phyloP scores from a whole-genome alignment of 345 rosid genomes.

The Litchi chinensis region DNA sequence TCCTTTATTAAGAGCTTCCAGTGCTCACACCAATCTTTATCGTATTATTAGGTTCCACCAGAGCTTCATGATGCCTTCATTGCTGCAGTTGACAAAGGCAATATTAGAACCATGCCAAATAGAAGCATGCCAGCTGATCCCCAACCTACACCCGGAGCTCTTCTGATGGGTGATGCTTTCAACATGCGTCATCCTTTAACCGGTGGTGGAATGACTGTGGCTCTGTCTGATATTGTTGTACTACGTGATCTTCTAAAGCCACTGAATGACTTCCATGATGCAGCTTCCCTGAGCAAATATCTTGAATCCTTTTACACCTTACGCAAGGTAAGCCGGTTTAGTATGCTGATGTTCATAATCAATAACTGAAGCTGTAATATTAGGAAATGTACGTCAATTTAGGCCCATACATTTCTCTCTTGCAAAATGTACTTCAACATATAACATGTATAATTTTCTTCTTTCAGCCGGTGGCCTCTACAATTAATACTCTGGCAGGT shows the following conservation, averaged over 20 bases:
- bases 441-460: background rate
- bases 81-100: conserved; percentile 47
- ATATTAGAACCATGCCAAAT: conserved; percentile 57
- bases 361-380: background rate
- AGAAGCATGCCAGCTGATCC: conserved; percentile 65
- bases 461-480: conserved; percentile 57
- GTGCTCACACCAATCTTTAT: background rate
- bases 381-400: background rate
- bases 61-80: conserved; percentile 42
- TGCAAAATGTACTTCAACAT: background rate
- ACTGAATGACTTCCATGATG: conserved; percentile 35
- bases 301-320: conserved; percentile 60
- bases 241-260: conserved; percentile 48
- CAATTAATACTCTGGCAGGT: conserved; percentile 57
- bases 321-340: conserved; percentile 43
- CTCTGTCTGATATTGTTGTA: conserved; percentile 52
- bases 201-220: conserved; percentile 63
- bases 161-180: conserved; percentile 54
- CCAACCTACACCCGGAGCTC: conserved; percentile 48
- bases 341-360: background rate
- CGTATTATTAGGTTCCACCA: conserved; percentile 38
- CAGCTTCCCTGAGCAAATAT: conserved; percentile 39
- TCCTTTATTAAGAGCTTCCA: background rate
- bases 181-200: conserved; percentile 64
- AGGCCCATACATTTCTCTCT: background rate